These are phyloP conservation scores for Marasmius sp. DNA, from an alignment of 1,284 basidiomycete genomes.

Conservation along the genomic window DNA sequence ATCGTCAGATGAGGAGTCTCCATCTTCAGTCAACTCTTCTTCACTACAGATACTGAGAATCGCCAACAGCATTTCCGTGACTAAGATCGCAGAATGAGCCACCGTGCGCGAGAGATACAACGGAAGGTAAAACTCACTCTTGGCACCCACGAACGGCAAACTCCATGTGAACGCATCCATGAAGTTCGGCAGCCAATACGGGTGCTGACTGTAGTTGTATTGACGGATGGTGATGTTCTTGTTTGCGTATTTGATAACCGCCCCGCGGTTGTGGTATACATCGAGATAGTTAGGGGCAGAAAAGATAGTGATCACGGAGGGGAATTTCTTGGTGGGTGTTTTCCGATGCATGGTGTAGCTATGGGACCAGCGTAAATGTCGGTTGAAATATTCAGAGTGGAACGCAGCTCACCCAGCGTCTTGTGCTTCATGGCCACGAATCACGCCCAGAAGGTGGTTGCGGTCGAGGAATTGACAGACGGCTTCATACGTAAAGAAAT, in stretches of 20 bases:
- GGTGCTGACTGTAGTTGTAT: constrained; percentile 93
- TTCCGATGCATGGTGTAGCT: constrained; percentile 94
- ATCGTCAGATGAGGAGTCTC: constrained; percentile 46
- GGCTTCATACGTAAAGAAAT: constrained; percentile 94
- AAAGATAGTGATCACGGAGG: constrained; percentile 95
- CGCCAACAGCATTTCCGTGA: constrained; percentile 96
- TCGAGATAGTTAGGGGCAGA: constrained; percentile 97
- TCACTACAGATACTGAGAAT: constrained; percentile 93
- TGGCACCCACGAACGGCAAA: constrained; percentile 96
- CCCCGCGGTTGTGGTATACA: constrained; percentile 94
- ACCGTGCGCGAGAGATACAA: neutral
- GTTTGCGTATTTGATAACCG: constrained; percentile 96
- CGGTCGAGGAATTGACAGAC: constrained; percentile 94
- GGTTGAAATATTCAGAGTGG: neutral
- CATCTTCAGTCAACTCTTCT: constrained; percentile 85
- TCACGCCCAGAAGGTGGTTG: constrained; percentile 89
- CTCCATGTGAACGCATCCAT: constrained; percentile 99
- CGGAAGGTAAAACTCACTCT: constrained; percentile 63
- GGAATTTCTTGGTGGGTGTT: constrained; percentile 88
- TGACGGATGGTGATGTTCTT: constrained; percentile 98
- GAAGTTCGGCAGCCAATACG: constrained; percentile 94
- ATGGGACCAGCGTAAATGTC: constrained; percentile 16
- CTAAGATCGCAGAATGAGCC: constrained; percentile 36
- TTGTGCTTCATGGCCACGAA: constrained; percentile 97
- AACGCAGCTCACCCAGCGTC: constrained; percentile 76